Evolutionary conservation across 177 flowering plant genomes (phyloP).

Genomic region (Vitis hybrid): DNA sequence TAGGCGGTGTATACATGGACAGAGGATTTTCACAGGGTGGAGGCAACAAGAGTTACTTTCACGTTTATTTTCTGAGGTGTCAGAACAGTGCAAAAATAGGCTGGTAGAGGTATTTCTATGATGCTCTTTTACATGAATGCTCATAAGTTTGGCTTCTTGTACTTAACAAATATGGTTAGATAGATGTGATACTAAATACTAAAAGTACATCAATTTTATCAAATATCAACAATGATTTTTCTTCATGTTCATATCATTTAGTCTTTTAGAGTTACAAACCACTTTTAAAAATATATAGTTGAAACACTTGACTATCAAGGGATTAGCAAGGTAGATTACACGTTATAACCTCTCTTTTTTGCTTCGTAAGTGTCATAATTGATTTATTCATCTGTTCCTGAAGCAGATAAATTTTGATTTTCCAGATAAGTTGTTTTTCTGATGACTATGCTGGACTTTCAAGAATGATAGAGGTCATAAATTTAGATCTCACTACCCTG

Average conservation of each 20-base stretch:
- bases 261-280: neutral
- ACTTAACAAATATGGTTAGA: too few relatives aligned
- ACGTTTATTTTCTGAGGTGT: slow-evolving; percentile 25
- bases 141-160: neutral
- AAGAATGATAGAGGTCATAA: too few relatives aligned
- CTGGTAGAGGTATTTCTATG: slow-evolving; percentile 30
- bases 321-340: neutral
- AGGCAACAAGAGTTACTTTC: slow-evolving; percentile 46
- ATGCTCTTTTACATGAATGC: neutral
- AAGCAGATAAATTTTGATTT: neutral
- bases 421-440: neutral
- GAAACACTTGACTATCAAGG: neutral
- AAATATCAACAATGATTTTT: too few relatives aligned
- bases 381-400: neutral
- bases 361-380: neutral
- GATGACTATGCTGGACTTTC: too few relatives aligned
- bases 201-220: too few relatives aligned
- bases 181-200: too few relatives aligned
- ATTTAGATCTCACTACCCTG: too few relatives aligned
- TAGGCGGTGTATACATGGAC: slow-evolving; percentile 33
- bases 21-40: slow-evolving; percentile 39
- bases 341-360: neutral
- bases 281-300: neutral
- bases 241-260: neutral
- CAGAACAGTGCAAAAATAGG: slow-evolving; percentile 28